Conservation (phyloP, 495 filamentous ascomycete genomes). For the Astrothelium macrocarpum region DNA sequence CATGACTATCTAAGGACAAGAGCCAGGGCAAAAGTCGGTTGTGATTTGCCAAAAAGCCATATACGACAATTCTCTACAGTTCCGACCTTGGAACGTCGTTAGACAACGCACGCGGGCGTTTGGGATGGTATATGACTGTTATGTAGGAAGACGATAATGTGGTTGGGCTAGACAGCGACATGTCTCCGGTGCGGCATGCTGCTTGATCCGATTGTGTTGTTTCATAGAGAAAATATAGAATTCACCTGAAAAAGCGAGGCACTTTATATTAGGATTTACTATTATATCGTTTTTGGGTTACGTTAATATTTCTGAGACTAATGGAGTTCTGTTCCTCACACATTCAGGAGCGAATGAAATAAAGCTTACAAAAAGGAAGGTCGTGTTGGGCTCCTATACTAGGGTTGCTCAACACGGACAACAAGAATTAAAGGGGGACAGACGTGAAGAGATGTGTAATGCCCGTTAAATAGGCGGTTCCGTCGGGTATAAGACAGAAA, state of each 20-base stretch:
- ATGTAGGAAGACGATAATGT: not conserved
- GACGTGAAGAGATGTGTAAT: not conserved
- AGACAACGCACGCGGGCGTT: not conserved
- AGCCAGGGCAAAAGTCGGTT: not conserved
- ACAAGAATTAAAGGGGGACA: not conserved
- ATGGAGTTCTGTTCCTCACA: no score
- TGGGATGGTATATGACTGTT: not conserved
- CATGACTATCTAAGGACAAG: not conserved
- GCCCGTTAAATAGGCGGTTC: not conserved
- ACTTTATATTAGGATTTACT: no score
- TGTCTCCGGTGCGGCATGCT: not conserved
- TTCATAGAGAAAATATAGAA: not conserved
- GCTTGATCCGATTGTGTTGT: not conserved
- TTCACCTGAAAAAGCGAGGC: not conserved
- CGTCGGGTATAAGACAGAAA: not conserved
- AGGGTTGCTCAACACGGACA: not conserved
- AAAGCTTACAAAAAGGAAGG: no score
- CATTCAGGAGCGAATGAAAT: no score
- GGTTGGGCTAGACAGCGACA: not conserved
- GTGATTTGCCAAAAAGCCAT: not conserved
- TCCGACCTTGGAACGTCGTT: not conserved
- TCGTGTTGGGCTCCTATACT: no score
- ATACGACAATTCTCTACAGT: not conserved
- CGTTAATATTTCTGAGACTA: no score
- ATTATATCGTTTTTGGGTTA: no score